Evolutionary conservation across 2,329 filamentous ascomycete species (phyloP).

Genomic region (Fusarium liriodendri): DNA sequence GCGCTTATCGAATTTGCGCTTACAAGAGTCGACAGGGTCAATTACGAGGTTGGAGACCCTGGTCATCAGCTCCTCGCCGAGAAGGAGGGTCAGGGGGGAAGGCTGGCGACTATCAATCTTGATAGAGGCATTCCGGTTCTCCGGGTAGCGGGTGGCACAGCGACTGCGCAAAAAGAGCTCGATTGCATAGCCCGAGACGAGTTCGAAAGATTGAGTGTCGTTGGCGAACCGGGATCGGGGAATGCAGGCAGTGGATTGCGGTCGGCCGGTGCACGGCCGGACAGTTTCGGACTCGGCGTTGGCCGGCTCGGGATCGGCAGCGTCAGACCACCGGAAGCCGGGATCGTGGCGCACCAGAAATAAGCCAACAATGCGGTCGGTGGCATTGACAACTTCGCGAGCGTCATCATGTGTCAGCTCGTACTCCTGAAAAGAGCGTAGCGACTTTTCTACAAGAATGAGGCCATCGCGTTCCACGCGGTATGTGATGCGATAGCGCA

Average conservation of each 20-base stretch:
- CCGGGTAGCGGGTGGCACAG: slow-evolving; percentile 49
- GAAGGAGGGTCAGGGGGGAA: slow-evolving; percentile 58
- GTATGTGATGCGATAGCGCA: slow-evolving; percentile 62
- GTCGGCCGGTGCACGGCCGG: slow-evolving; percentile 54
- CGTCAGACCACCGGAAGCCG: slow-evolving; percentile 60
- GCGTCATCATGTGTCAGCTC: slow-evolving; percentile 56
- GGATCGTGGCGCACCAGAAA: slow-evolving; percentile 63
- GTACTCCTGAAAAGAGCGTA: slow-evolving; percentile 63
- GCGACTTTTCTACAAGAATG: slow-evolving; percentile 57
- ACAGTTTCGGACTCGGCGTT: slow-evolving; percentile 52
- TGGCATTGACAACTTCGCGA: slow-evolving; percentile 60
- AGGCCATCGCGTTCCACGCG: slow-evolving; percentile 55
- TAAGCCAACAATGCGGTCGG: slow-evolving; percentile 62
- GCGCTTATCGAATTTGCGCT: slow-evolving; percentile 54
- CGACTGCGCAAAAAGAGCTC: slow-evolving; percentile 58
- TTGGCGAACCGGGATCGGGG: slow-evolving; percentile 58
- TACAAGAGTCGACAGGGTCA: slow-evolving; percentile 53
- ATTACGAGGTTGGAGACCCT: slow-evolving; percentile 57
- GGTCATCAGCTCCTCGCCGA: slow-evolving; percentile 61
- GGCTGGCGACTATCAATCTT: slow-evolving; percentile 60
- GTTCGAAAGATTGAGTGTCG: slow-evolving; percentile 38
- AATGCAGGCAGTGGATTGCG: slow-evolving; percentile 59
- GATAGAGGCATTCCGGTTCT: slow-evolving; percentile 52
- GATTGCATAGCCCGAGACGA: slow-evolving; percentile 61
- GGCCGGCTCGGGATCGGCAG: slow-evolving; percentile 53